Conservation (phyloP, 176 grass and related monocot genomes). For the Oryza punctata region DNA sequence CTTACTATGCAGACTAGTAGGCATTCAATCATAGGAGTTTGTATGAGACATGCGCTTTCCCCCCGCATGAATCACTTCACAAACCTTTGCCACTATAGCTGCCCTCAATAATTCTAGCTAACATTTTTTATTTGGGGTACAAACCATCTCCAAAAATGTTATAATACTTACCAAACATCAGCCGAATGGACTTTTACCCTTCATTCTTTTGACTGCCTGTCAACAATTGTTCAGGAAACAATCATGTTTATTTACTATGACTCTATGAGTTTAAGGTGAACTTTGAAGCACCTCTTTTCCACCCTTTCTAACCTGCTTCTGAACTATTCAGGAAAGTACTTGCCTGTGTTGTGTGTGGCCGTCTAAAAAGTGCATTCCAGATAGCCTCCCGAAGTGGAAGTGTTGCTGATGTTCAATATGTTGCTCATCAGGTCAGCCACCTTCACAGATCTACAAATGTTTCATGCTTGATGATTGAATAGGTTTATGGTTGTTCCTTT, state of each 20-base stretch:
- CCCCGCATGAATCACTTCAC: background rate
- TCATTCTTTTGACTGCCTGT: slow-evolving; percentile 4
- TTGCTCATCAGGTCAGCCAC: slow-evolving; percentile 85
- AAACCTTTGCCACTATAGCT: slow-evolving; percentile 2
- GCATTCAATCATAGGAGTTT: background rate
- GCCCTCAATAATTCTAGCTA: background rate
- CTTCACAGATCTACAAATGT: slow-evolving; percentile 26
- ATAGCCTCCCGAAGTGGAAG: slow-evolving; percentile 95
- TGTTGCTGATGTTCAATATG: slow-evolving; percentile 97
- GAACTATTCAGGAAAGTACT: slow-evolving; percentile 86
- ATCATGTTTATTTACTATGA: slow-evolving; percentile 11
- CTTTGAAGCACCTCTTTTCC: background rate
- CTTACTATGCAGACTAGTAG: background rate
- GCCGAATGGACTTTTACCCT: background rate
- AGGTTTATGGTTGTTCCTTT: slow-evolving; percentile 7
- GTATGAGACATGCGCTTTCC: background rate
- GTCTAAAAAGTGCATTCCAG: slow-evolving; percentile 96
- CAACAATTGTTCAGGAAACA: slow-evolving; percentile 1
- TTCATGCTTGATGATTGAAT: slow-evolving; percentile 17
- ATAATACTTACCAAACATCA: background rate
- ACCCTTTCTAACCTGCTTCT: slow-evolving; percentile 33
- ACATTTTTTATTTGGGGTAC: background rate
- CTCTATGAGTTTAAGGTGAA: background rate
- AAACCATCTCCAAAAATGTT: background rate
- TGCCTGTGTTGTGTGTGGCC: slow-evolving; percentile 83